Percentiles rank a stretch among this genome's conserved stretches.
phyloP scores from a whole-genome alignment of 768 basidiomycete genomes.

The Mycena belliarum region DNA sequence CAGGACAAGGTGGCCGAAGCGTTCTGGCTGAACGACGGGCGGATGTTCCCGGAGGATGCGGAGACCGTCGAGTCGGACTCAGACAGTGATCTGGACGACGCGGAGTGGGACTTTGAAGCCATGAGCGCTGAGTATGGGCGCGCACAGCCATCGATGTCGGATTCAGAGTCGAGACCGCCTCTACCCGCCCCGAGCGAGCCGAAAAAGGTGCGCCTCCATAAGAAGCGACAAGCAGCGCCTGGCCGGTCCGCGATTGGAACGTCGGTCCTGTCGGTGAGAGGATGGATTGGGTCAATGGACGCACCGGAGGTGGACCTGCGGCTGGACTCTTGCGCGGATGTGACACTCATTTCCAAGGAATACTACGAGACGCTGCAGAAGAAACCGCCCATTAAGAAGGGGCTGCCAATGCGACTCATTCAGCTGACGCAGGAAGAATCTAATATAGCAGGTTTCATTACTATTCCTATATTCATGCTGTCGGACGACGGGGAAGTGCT shows the following conservation, averaged over 20 bases:
- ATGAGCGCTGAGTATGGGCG: no score
- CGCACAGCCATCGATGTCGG: no score
- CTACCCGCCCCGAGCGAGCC: not conserved
- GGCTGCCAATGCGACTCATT: not conserved
- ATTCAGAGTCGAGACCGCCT: not conserved
- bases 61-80: not conserved
- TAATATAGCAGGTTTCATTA: not conserved
- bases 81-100: not conserved
- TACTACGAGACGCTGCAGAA: not conserved
- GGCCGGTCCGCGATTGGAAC: not conserved
- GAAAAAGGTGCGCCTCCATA: not conserved
- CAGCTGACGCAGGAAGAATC: not conserved
- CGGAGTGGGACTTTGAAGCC: no score
- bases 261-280: not conserved
- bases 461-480: not conserved
- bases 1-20: not conserved
- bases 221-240: not conserved
- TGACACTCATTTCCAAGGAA: not conserved
- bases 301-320: not conserved
- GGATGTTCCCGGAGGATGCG: not conserved
- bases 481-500: not conserved
- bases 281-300: not conserved
- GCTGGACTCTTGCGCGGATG: not conserved
- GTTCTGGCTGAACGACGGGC: conserved; percentile 1
- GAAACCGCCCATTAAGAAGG: not conserved